Evolutionary conservation across 108 stramenopile species (phyloP).

Genomic region (Parietichytrium sp.): DNA sequence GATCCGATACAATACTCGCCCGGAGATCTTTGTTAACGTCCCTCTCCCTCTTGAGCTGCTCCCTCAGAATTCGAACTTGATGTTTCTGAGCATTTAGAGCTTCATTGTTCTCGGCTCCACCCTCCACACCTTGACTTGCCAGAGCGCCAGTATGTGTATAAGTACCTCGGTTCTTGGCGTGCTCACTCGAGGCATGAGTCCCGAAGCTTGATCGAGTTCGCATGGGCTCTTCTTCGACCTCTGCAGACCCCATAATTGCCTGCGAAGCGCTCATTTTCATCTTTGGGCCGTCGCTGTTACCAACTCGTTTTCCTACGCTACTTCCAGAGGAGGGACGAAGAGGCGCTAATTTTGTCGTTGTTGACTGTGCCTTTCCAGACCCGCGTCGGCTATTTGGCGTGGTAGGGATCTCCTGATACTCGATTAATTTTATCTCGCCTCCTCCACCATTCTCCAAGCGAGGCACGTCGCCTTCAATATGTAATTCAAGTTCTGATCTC

Average conservation of each 20-base stretch:
- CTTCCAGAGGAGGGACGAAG: no score
- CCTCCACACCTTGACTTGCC: no score
- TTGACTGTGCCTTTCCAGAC: neutral
- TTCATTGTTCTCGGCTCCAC: conserved; percentile 18
- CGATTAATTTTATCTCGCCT: neutral
- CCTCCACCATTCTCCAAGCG: neutral
- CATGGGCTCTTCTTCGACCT: neutral
- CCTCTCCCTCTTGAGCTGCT: conserved; percentile 25
- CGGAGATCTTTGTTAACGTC: conserved; percentile 42
- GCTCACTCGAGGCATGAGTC: no score
- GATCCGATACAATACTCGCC: conserved; percentile 25
- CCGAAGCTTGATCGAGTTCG: no score
- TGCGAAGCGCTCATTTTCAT: neutral
- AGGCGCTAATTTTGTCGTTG: no score
- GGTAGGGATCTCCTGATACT: neutral
- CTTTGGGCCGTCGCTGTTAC: neutral
- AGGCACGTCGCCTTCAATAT: neutral
- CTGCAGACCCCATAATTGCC: neutral
- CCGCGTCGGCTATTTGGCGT: conserved; percentile 29
- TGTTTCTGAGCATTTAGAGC: neutral
- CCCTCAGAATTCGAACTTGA: conserved; percentile 42
- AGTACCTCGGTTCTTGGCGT: neutral
- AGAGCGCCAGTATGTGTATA: no score
- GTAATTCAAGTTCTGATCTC: conserved; percentile 42
- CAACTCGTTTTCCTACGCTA: neutral